Base-by-base conservation (phyloP, 1,284 basidiomycete genomes). In the Takashimella koratensis region DNA sequence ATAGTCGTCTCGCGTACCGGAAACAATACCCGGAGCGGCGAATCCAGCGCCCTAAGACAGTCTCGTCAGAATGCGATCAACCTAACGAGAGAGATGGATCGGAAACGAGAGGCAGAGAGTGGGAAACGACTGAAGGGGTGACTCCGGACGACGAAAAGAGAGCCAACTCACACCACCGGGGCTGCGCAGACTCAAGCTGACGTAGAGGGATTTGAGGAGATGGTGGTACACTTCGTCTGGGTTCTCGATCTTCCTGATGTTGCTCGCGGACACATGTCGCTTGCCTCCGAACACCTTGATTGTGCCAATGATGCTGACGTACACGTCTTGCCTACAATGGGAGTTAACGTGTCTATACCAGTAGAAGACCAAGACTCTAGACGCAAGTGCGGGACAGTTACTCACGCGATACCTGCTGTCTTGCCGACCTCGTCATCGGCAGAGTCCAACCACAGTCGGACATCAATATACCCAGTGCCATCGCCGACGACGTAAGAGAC, bases 241-340 rank as follows among this genome's bases (percentile, higher is more conserved):
- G 68, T 95, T 87, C 25, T 78, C 81, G 41, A 88, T 77, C 4
- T 79, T 78, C 24, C 86, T 84, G 59, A 97, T 83, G 60, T 86
- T 82, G 36, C 80, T 83, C 5, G 87, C 85, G 52, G 87, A 88
- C 67, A 97, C 81, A 70, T 90, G 89, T 65, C 85, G 81, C 74
- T 90, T 94, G 63, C 82, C 84, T 42, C 84, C 84, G 74, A 96
- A 97, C 5, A 81, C 81, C 74, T 97, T 97, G 62, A 98, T 76
- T n/a, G 80, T 81, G n/a, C 95, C 96, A 36, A 89, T 83, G 22
- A 96, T 84, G n/a, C 89, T 84, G 39, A 95, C 85, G 70, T 88
- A 94, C 39, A 79, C 80, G 44, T 85, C 81, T 73, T 88, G 85
- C 46, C 91, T 93, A 59, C 20, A 54, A 36, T 36, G 30, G 30